These are phyloP conservation scores for Penicillium sp. DNA, from an alignment of 2,329 filamentous ascomycete genomes.

Conservation along the genomic window DNA sequence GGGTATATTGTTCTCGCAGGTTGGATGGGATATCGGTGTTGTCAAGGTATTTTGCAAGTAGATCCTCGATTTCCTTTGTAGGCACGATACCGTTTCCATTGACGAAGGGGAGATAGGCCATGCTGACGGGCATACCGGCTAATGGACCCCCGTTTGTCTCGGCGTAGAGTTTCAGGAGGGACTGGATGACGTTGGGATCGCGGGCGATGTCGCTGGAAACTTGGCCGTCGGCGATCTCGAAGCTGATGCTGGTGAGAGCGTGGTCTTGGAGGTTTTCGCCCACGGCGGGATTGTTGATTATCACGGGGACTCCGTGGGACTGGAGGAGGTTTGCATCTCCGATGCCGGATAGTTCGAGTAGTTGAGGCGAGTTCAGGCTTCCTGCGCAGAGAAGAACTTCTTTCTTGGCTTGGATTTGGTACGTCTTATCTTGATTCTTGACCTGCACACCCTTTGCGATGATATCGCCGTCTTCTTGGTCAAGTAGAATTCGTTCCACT, in stretches of 20 bases:
- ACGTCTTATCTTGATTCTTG: neutral
- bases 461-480: neutral
- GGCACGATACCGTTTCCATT: neutral
- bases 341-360: neutral
- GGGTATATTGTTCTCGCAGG: neutral
- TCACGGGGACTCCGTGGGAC: neutral
- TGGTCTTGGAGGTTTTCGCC: neutral
- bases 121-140: neutral
- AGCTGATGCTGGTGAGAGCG: neutral
- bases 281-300: neutral
- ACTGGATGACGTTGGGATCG: neutral
- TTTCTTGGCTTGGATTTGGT: neutral
- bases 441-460: neutral
- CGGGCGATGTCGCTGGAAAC: neutral
- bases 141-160: neutral
- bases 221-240: neutral
- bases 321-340: neutral
- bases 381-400: neutral
- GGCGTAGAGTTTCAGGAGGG: neutral
- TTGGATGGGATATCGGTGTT: neutral
- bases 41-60: neutral
- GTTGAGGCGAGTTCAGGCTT: neutral
- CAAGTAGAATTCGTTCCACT: neutral
- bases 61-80: neutral
- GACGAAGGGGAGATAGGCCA: neutral